Conservation (phyloP, 2,329 filamentous ascomycete genomes). For the Pleurostoma richardsiae region DNA sequence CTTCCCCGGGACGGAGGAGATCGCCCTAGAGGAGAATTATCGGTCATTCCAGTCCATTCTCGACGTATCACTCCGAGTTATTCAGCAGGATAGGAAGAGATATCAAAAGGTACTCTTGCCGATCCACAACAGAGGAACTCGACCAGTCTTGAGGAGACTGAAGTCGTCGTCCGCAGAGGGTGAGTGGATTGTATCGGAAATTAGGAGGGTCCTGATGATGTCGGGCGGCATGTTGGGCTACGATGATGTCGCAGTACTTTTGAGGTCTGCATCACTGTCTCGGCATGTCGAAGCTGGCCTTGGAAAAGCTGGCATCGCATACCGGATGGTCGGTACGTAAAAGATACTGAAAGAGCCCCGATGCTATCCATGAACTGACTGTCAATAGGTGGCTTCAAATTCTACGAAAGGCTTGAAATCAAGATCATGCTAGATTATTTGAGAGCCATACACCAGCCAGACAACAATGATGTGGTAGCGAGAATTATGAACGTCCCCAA, state of each 20-base stretch:
- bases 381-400: constrained; percentile 60
- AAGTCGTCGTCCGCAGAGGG: constrained; percentile 69
- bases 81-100: constrained; percentile 79
- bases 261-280: constrained; percentile 80
- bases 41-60: constrained; percentile 85
- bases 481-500: constrained; percentile 82
- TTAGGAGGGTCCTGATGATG: constrained; percentile 64
- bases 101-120: constrained; percentile 77
- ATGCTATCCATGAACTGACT: constrained; percentile 13
- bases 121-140: constrained; percentile 73
- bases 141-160: constrained; percentile 75
- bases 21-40: constrained; percentile 91
- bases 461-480: constrained; percentile 80
- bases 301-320: constrained; percentile 75
- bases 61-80: constrained; percentile 73
- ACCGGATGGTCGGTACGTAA: constrained; percentile 75
- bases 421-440: constrained; percentile 86
- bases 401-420: constrained; percentile 88
- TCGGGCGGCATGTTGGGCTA: constrained; percentile 68
- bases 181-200: constrained; percentile 82
- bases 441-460: constrained; percentile 75
- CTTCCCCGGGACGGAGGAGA: constrained; percentile 73
- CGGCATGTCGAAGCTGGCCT: constrained; percentile 80
- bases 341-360: constrained; percentile 6
- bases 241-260: constrained; percentile 77